Conservation (phyloP, 305 asterid genomes). For the Solanum aculeatissimum region DNA sequence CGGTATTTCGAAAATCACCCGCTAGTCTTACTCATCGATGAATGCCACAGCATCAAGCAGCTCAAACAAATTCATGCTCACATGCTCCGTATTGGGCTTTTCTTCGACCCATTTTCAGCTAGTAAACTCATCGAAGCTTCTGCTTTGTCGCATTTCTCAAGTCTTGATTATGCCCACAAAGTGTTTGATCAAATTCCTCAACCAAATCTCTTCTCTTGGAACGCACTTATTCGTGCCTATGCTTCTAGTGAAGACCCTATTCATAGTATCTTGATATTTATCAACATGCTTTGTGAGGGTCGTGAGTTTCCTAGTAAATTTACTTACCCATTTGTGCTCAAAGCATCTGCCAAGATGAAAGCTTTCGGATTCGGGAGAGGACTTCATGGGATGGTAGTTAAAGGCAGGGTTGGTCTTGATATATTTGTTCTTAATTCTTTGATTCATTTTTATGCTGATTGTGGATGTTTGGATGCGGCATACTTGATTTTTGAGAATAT, state of each 20-base stretch:
- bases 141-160: constrained; percentile 38
- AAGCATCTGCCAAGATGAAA: constrained; percentile 45
- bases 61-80: constrained; percentile 66
- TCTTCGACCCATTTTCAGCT: constrained; percentile 59
- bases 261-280: constrained; percentile 23
- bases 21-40: constrained; percentile 28
- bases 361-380: constrained; percentile 40
- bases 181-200: constrained; percentile 70
- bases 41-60: constrained; percentile 33
- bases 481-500: constrained; percentile 29
- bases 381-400: constrained; percentile 59
- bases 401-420: constrained; percentile 40
- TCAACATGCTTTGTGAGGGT: constrained; percentile 28
- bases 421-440: constrained; percentile 47
- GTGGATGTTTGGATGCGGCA: constrained; percentile 48
- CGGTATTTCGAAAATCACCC: constrained; percentile 50
- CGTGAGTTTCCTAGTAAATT: constrained; percentile 47
- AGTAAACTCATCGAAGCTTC: constrained; percentile 57
- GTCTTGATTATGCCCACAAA: constrained; percentile 46
- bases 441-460: constrained; percentile 55
- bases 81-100: constrained; percentile 62
- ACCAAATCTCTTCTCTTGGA: constrained; percentile 70
- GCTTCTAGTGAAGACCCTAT: constrained; percentile 33
- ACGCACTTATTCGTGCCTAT: constrained; percentile 56
- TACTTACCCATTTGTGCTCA: constrained; percentile 71